Conservation (phyloP, 805 yeast genomes). For the Candida taoyuanica region DNA sequence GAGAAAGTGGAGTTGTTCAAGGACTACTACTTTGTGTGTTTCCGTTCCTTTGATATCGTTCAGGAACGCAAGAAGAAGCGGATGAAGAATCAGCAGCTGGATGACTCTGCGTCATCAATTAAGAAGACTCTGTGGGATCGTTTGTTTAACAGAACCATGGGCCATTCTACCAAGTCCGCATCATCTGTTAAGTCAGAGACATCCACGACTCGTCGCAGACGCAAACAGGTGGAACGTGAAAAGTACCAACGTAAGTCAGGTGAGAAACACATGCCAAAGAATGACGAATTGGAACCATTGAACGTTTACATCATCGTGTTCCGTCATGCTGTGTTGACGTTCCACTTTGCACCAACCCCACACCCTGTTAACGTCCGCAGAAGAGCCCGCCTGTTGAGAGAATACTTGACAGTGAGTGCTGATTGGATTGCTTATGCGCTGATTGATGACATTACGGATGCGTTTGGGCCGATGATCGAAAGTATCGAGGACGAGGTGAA, state of each 20-base stretch:
- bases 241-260: constrained; percentile 40
- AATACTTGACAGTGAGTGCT: constrained; percentile 83
- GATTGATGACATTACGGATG: constrained; percentile 95
- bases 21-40: constrained; percentile 88
- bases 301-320: constrained; percentile 92
- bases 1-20: constrained; percentile 93
- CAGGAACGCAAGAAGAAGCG: constrained; percentile 54
- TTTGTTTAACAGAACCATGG: constrained; percentile 14
- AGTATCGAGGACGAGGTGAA: constrained; percentile 93
- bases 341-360: constrained; percentile 92
- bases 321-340: constrained; percentile 84
- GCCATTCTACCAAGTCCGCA: constrained; percentile 8
- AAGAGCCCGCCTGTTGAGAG: constrained; percentile 81
- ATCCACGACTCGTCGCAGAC: constrained; percentile 27
- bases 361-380: constrained; percentile 95
- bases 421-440: constrained; percentile 98
- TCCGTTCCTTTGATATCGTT: constrained; percentile 76
- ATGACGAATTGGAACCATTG: constrained; percentile 72
- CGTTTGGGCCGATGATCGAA: constrained; percentile 94
- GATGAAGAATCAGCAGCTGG: constrained; percentile 1
- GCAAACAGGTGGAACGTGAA: constrained; percentile 30
- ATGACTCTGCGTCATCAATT: constrained; percentile 3
- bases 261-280: constrained; percentile 39
- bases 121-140: constrained; percentile 10
- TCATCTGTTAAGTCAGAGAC: constrained; percentile 18